Conservation (phyloP, 164 flowering plant species). For the Echeveria elegans region DNA sequence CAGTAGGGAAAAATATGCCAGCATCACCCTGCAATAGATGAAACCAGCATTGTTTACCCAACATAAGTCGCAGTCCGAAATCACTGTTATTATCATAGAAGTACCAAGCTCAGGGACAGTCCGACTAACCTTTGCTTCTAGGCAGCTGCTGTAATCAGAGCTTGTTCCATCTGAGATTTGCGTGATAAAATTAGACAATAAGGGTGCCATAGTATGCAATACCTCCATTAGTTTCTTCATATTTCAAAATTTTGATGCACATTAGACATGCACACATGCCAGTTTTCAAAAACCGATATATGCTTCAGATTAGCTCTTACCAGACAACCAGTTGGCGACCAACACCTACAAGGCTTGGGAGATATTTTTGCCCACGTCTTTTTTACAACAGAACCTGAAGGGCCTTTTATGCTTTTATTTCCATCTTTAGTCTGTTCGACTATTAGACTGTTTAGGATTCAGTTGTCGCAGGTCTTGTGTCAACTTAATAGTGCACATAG, state of each 20-base stretch:
- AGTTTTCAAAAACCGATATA: not conserved
- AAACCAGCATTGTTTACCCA: not conserved
- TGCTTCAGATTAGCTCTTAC: slow-evolving; percentile 26
- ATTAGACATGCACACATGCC: not conserved
- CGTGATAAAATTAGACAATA: not conserved
- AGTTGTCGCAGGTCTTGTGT: too few relatives aligned
- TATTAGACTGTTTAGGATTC: too few relatives aligned
- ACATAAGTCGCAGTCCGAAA: not conserved
- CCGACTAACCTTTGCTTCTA: slow-evolving; percentile 76
- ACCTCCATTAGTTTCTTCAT: slow-evolving; percentile 76
- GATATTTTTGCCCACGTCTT: slow-evolving; percentile 62
- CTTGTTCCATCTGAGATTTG: slow-evolving; percentile 67
- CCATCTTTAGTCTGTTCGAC: too few relatives aligned
- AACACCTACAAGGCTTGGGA: slow-evolving; percentile 75
- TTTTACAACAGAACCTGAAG: slow-evolving; percentile 25
- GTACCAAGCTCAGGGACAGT: not conserved
- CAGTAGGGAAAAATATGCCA: slow-evolving; percentile 96
- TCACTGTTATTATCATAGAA: not conserved
- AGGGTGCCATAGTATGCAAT: slow-evolving; percentile 43
- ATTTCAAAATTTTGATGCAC: slow-evolving; percentile 12
- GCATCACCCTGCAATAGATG: slow-evolving; percentile 77
- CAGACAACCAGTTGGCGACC: slow-evolving; percentile 98
- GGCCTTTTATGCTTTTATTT: slow-evolving; percentile 21
- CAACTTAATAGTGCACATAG: too few relatives aligned
- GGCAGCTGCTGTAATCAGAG: slow-evolving; percentile 54